Evolutionary conservation across 805 yeast species (phyloP), one percentile per base, ranked within the genome.

Genomic region (Saccharomyces paradoxus): DNA sequence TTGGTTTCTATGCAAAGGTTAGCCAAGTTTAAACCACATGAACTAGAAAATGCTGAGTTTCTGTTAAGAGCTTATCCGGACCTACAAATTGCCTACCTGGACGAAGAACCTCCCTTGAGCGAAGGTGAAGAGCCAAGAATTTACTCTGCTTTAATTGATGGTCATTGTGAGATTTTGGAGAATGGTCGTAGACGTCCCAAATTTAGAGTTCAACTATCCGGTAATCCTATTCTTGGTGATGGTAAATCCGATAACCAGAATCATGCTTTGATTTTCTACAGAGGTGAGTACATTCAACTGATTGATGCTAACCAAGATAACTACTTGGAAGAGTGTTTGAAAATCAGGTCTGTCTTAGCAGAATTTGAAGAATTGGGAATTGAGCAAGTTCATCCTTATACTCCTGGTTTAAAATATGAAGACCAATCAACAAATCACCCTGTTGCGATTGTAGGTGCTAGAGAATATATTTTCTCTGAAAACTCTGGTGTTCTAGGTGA

Each of bases 221-320:
- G 94, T 69, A 83, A 86, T 69, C 92, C 94, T 60, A 85, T 87
- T 65, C 72, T 87, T 63, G 94, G 98, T 49, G 98, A 91, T 72
- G 98, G 98, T 53, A 91, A 91, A 68, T 85, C 97, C 24, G 98
- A 91, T 70, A 91, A 91, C 67, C 98, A 91, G 72, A 91, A 91
- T 66, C 87, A 87, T 68, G 83, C 96, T 6, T 68, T 91, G 48
- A 84, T 91, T 28, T 91, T 87, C 71, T 85, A 86, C 68, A 81
- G 97, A 56, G 98, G 98, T 47, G 98, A 91, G 68, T 91, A 90
- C 67, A 84, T 91, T 59, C 97, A 91, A 73, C 89, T 91, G 5
- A 84, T 92, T 58, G 98, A 91, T 77, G 96, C 98, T 3, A 91
- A 91, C 63, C 98, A 91, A 73, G 98, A 91, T 67, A 92, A 92